Percentiles rank a stretch among this genome's conserved stretches.
Conservation (phyloP, 1,284 basidiomycete genomes). For the Ceratobasidium sp. region DNA sequence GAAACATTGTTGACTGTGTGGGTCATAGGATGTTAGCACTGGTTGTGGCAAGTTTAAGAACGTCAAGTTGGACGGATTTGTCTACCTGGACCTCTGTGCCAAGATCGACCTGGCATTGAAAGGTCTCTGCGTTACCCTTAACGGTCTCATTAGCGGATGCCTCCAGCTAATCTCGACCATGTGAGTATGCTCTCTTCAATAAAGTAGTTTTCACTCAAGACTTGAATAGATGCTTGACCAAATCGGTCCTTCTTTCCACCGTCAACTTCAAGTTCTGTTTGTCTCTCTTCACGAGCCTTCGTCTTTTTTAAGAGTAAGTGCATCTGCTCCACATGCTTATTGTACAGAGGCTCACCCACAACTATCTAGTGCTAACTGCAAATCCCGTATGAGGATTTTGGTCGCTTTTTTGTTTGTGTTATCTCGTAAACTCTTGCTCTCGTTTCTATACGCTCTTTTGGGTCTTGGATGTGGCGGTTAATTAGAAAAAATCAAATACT, state of each 20-base stretch:
- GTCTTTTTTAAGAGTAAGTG: conserved; percentile 16
- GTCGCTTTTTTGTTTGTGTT: neutral
- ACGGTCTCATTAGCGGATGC: conserved; percentile 20
- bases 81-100: conserved; percentile 14
- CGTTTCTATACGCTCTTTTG: conserved; percentile 22
- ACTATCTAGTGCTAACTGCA: neutral
- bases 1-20: neutral
- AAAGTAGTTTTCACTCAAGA: neutral
- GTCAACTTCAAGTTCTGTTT: conserved; percentile 31
- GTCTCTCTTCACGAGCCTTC: conserved; percentile 5
- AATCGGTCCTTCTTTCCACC: conserved; percentile 6
- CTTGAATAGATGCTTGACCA: neutral
- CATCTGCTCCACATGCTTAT: neutral
- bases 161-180: conserved; percentile 11
- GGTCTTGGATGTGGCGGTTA: neutral
- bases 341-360: neutral
- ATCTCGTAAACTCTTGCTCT: neutral
- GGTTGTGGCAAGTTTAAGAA: conserved; percentile 36
- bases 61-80: conserved; percentile 28
- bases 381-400: neutral
- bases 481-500: neutral
- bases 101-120: conserved; percentile 34
- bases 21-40: conserved; percentile 12
- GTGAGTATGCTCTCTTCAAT: neutral
- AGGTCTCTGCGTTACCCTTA: conserved; percentile 15